Evolutionary conservation across 225 moss, liverwort and hornwort genomes (phyloP).

Genomic region (Neckera pumila): DNA sequence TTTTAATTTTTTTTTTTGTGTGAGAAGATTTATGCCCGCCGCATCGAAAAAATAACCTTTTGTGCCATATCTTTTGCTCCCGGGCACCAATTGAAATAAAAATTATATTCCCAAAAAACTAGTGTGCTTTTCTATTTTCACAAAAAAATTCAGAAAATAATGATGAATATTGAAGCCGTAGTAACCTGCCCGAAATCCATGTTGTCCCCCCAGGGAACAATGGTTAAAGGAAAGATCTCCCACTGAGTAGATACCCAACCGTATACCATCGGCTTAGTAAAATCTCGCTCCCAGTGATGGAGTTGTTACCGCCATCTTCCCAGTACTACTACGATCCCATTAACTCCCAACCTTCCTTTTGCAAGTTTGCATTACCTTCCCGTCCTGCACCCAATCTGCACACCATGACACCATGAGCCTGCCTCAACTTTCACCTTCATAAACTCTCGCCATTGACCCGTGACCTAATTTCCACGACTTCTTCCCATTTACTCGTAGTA

Average conservation of each 20-base stretch:
- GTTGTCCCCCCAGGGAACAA: no score
- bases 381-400: neutral
- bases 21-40: no score
- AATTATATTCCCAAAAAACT: no score
- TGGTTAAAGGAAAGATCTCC: neutral
- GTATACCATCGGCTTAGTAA: neutral
- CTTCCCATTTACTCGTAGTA: neutral
- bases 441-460: neutral
- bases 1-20: no score
- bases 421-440: neutral
- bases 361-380: neutral
- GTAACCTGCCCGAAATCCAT: no score
- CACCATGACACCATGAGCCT: neutral
- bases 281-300: neutral
- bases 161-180: no score
- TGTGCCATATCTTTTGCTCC: no score
- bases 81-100: no score
- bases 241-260: neutral
- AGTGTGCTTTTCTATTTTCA: no score
- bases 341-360: neutral
- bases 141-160: no score
- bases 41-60: no score
- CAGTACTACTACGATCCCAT: neutral
- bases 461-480: conserved; percentile 2
- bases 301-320: conserved; percentile 1